Percentiles rank a stretch among this genome's conserved stretches.
Evolutionary conservation across 2,329 filamentous ascomycete species (phyloP).

Genomic region (Penicillium sp.): DNA sequence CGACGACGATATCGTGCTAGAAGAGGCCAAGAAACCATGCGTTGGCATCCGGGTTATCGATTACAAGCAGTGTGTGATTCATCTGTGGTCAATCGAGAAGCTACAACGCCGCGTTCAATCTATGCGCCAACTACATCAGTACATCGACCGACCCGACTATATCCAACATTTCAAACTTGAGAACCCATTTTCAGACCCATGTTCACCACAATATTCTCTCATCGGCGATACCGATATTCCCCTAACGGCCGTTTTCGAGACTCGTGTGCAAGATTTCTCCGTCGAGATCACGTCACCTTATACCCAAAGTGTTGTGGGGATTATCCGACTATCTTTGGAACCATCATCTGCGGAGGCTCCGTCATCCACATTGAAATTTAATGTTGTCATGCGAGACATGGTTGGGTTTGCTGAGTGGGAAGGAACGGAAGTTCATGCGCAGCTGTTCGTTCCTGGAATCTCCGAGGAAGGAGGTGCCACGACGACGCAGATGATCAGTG

Average conservation of each 20-base stretch:
- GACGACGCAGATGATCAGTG: slow-evolving; percentile 89
- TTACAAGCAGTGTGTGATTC: slow-evolving; percentile 80
- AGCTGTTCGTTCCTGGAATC: slow-evolving; percentile 91
- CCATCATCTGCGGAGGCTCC: slow-evolving; percentile 92
- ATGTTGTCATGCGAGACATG: slow-evolving; percentile 97
- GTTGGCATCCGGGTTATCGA: slow-evolving; percentile 88
- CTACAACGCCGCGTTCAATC: slow-evolving; percentile 80
- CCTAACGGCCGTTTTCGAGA: slow-evolving; percentile 88
- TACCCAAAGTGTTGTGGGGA: slow-evolving; percentile 85
- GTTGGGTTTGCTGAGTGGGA: slow-evolving; percentile 93
- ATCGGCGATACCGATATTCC: slow-evolving; percentile 93
- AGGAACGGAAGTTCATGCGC: slow-evolving; percentile 91
- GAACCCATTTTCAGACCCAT: slow-evolving; percentile 88
- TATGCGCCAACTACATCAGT: slow-evolving; percentile 97
- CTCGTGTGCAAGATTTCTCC: slow-evolving; percentile 88
- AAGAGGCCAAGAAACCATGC: slow-evolving; percentile 82
- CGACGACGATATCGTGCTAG: slow-evolving; percentile 81
- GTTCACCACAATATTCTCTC: slow-evolving; percentile 88
- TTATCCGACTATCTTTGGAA: slow-evolving; percentile 86
- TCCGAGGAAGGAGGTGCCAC: slow-evolving; percentile 89
- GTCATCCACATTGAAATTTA: slow-evolving; percentile 92
- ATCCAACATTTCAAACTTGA: slow-evolving; percentile 88
- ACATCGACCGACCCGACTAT: slow-evolving; percentile 92
- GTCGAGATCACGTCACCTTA: slow-evolving; percentile 91
- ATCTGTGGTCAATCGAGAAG: slow-evolving; percentile 94